Evolutionary conservation across 73 alveolate species (phyloP).

Genomic region (Paramecium sonneborni): DNA sequence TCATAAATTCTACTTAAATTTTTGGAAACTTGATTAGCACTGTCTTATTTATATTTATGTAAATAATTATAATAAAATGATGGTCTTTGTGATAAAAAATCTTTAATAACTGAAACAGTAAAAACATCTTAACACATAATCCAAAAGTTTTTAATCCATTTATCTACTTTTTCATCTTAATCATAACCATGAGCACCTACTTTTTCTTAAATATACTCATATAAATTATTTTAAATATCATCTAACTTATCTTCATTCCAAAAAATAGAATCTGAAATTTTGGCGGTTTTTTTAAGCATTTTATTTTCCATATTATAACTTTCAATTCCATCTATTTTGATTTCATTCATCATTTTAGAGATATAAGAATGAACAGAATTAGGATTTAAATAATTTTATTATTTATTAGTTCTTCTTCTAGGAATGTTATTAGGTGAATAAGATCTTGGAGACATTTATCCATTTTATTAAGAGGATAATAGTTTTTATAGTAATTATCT

Average conservation of each 20-base stretch:
- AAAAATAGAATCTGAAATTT: constrained; percentile 49
- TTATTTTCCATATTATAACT: constrained; percentile 31
- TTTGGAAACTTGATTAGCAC: background rate
- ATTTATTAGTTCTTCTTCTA: constrained; percentile 51
- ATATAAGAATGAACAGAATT: constrained; percentile 16
- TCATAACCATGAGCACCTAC: constrained; percentile 44
- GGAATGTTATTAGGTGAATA: constrained; percentile 64
- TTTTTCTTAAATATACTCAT: constrained; percentile 25
- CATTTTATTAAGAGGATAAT: background rate
- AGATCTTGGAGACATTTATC: constrained; percentile 37
- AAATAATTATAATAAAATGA: constrained; percentile 38
- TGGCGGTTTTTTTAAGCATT: constrained; percentile 29
- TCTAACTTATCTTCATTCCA: constrained; percentile 55
- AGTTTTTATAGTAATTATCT: background rate
- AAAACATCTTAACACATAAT: constrained; percentile 58
- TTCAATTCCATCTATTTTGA: constrained; percentile 37
- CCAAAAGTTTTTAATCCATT: constrained; percentile 56
- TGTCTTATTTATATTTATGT: constrained; percentile 31
- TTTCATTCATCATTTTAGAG: constrained; percentile 49
- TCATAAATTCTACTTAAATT: constrained; percentile 46
- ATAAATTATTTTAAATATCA: constrained; percentile 45
- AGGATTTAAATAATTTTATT: constrained; percentile 40
- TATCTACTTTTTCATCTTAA: constrained; percentile 46
- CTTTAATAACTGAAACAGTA: constrained; percentile 52
- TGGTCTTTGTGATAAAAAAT: constrained; percentile 34